Evolutionary conservation across 2,329 filamentous ascomycete species (phyloP).

Genomic region (Arthrobotrys entomopaga): DNA sequence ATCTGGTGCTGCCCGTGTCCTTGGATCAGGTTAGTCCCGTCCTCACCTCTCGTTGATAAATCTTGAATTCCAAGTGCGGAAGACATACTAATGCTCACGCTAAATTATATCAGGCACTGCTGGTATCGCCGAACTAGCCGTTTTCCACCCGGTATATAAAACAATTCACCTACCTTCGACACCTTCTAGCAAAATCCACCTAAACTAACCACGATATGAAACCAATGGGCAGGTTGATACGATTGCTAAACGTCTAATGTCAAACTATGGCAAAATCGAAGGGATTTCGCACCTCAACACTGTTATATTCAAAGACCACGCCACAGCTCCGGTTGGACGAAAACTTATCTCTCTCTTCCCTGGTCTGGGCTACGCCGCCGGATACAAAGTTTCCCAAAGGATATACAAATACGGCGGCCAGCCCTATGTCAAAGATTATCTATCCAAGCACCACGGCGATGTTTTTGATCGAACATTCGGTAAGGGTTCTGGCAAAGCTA

Average conservation of each 20-base stretch:
- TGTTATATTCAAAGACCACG: constrained; percentile 93
- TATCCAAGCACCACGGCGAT: constrained; percentile 79
- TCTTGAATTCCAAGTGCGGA: neutral
- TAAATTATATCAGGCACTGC: constrained; percentile 74
- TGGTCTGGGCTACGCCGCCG: constrained; percentile 94
- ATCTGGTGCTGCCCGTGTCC: constrained; percentile 84
- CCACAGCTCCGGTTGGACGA: constrained; percentile 72
- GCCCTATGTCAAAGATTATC: constrained; percentile 90
- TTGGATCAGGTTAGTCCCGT: constrained; percentile 80
- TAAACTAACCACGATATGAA: neutral
- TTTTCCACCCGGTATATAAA: constrained; percentile 83
- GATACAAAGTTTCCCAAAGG: constrained; percentile 96
- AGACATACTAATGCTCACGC: constrained; percentile 36
- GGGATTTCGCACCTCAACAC: constrained; percentile 76
- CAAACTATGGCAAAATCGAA: constrained; percentile 82
- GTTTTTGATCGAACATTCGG: constrained; percentile 91
- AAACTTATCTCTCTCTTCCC: constrained; percentile 98
- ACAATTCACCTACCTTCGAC: neutral
- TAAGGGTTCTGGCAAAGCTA: constrained; percentile 96
- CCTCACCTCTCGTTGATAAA: no score
- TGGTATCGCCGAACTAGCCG: constrained; percentile 89
- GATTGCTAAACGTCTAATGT: constrained; percentile 98
- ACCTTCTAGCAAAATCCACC: constrained; percentile 56
- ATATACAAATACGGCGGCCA: constrained; percentile 99
- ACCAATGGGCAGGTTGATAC: constrained; percentile 83